Evolutionary conservation across 2,329 filamentous ascomycete species (phyloP), one percentile per base, ranked within the genome.

Genomic region (Seiridium unicorne): DNA sequence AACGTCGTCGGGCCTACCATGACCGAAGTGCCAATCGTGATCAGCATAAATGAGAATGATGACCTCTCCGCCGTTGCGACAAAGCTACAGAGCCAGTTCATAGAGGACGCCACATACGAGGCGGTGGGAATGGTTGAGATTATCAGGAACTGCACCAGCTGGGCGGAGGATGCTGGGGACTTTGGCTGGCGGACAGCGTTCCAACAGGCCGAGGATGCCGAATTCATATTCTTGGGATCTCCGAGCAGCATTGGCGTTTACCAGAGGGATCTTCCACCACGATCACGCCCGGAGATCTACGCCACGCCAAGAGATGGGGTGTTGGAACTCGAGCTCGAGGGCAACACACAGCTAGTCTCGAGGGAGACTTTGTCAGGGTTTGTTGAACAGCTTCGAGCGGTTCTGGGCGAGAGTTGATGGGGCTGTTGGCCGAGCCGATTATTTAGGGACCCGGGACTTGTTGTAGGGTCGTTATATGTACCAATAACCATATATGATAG

Each of bases 1-100:
- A 58, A 42, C n/a, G 46, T 58, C 55, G 55, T 58, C 6, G 55
- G 55, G 3, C 55, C 55, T 5, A 58, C 55, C 1, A 58, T 58
- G 55, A 58, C 55, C 5, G 55, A 58, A 42, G 44, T 58, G 5
- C 55, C 55, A n/a, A 49, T 58, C 44, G 18, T 42, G 9, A 34
- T 51, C 42, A 42, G 6, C 32, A 10, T 58, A 34, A 44, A 42
- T 6, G 36, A 32, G 11, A 18, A 51, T 7, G 55, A 58, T 48
- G 38, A n/a, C 8, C 40, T 58, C 46, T 3, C 44, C 46, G 18
- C 31, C n/a, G 35, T 58, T 35, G 55, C 55, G 26, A 9, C 1
- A 1, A 46, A 44, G 8, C 26, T 58, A 7, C 55, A 58, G 5
- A 13, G 40, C 4, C 55, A 49, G 11, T 58, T 58, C 9, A 9